Base-by-base conservation (phyloP, 148 eudicot genomes). In the Silene conica region DNA sequence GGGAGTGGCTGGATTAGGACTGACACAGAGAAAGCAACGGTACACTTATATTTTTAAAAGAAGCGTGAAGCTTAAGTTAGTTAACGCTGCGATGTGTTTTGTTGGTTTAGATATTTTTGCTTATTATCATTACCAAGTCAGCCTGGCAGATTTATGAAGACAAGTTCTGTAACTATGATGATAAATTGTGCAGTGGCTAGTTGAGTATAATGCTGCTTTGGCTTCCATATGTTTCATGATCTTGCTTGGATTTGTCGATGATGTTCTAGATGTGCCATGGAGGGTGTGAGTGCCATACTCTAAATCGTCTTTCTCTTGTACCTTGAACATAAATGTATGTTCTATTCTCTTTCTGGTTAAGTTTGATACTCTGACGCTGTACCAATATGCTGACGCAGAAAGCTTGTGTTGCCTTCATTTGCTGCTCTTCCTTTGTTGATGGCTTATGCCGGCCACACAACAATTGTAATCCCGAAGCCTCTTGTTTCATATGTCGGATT, bases 381-480 rank as follows among this genome's bases (percentile, higher is more conserved):
- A 23, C n/a, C 59, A 65, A 59, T 74, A 63, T 82, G 81, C 81
- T 74, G 78, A 72, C 26, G 76, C 97, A 92, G 97, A 87, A 95
- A 95, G 82, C 70, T 95, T 69, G 74, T 92, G 46, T 77, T 95
- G 86, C 97, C 98, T 63, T 88, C 96, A 73, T 81, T 95, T 79
- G 93, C 97, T 66, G 92, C 98, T 76, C 96, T 95, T 79, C 96
- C 98, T 15, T 78, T 95, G 67, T 84, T 92, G 88, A 92, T 95
- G 98, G 98, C 98, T 50, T 95, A 95, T 86, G 97, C 98, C 75
- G 98, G 98, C 62, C 98, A 95, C 82, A 95, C 98, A 74, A 88
- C 93, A 46, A 90, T 92, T 63, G 73, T 92, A 71, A 88, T 95
- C 65, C 98, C 98, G 74, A 95, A 92, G 83, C 98, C 98, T 70